phyloP scores from a whole-genome alignment of 768 basidiomycete species.

The Thelephora ganbajun region DNA sequence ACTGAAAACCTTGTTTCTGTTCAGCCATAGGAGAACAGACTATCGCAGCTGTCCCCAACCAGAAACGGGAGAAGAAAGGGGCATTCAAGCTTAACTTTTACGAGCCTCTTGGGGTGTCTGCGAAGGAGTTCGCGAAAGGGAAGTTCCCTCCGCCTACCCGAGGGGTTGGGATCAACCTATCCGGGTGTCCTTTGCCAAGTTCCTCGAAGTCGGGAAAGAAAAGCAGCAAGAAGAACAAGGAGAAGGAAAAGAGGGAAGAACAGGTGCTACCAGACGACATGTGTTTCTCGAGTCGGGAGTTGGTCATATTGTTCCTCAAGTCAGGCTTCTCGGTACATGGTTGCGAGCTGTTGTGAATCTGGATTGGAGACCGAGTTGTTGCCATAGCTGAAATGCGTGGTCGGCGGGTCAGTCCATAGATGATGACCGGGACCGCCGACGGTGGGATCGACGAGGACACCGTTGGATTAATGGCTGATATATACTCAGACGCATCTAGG shows the following conservation, averaged over 20 bases:
- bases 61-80: too few relatives aligned
- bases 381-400: slow-evolving; percentile 81
- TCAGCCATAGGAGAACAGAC: slow-evolving; percentile 25
- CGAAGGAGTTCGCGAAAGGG: too few relatives aligned
- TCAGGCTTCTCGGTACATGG: slow-evolving; percentile 79
- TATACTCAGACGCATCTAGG: too few relatives aligned
- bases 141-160: too few relatives aligned
- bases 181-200: too few relatives aligned
- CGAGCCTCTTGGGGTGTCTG: too few relatives aligned
- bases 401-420: slow-evolving; percentile 37
- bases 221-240: slow-evolving; percentile 31
- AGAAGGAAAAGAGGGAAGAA: slow-evolving; percentile 47
- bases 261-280: slow-evolving; percentile 89
- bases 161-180: too few relatives aligned
- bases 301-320: slow-evolving; percentile 89
- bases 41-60: slow-evolving; percentile 37
- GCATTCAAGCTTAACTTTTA: too few relatives aligned
- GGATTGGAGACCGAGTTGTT: neutral
- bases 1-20: slow-evolving; percentile 6
- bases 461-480: too few relatives aligned
- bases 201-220: slow-evolving; percentile 13
- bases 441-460: slow-evolving; percentile 95
- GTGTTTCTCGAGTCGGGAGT: slow-evolving; percentile 86
- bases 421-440: slow-evolving; percentile 53
- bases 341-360: neutral